Evolutionary conservation across 768 basidiomycete species (phyloP).

Genomic region (Lactarius deliciosus): DNA sequence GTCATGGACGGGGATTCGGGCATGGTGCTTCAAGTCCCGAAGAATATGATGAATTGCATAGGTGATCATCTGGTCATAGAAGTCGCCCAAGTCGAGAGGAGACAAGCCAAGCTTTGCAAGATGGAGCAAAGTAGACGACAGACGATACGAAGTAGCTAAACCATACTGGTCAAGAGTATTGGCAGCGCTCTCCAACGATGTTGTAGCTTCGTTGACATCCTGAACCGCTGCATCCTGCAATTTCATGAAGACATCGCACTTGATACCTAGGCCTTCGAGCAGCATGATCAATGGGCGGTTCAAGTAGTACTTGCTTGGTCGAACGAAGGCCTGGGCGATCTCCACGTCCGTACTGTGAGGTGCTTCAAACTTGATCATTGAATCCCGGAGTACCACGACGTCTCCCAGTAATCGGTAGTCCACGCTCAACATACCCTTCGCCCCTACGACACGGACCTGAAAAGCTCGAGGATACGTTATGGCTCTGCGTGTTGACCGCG

Average conservation of each 20-base stretch:
- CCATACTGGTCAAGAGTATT: conserved; percentile 55
- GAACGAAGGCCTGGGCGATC: conserved; percentile 63
- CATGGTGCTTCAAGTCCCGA: conserved; percentile 59
- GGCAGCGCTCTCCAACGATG: conserved; percentile 47
- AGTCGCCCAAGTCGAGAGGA: conserved; percentile 41
- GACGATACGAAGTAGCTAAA: conserved; percentile 54
- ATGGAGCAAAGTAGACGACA: conserved; percentile 51
- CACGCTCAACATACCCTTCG: conserved; percentile 65
- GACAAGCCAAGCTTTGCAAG: conserved; percentile 50
- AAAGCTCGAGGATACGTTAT: conserved; percentile 48
- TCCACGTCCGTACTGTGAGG: conserved; percentile 51
- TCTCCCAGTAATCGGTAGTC: conserved; percentile 52
- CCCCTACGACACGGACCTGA: conserved; percentile 62
- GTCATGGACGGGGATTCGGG: conserved; percentile 63
- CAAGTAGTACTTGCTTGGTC: conserved; percentile 53
- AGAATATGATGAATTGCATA: conserved; percentile 63
- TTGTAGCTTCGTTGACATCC: conserved; percentile 45
- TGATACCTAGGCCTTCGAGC: conserved; percentile 56
- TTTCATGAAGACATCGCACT: conserved; percentile 49
- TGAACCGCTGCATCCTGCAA: conserved; percentile 54
- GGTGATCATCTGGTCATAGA: conserved; percentile 53
- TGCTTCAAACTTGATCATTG: conserved; percentile 69
- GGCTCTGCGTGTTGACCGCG: conserved; percentile 37
- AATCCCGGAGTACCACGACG: conserved; percentile 52
- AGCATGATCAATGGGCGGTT: conserved; percentile 72